Percentiles rank a stretch among this genome's conserved stretches.
These are phyloP conservation scores for Alternaria sp. DNA, from an alignment of 2,329 filamentous ascomycete species.

Conservation along the genomic window DNA sequence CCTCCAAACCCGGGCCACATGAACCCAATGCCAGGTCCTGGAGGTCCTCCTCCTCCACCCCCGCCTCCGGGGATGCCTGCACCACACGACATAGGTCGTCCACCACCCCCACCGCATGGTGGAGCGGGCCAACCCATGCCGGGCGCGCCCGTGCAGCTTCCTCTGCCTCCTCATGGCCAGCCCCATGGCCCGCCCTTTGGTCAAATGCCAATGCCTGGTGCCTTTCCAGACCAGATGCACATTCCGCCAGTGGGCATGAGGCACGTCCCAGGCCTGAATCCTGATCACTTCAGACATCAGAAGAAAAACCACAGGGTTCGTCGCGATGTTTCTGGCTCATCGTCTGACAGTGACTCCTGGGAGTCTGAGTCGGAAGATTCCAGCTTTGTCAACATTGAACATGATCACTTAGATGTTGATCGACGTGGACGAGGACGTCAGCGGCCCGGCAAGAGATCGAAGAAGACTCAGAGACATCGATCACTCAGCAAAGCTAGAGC, in stretches of 20 bases:
- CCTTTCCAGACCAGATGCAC: slow-evolving; percentile 16
- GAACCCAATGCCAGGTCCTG: slow-evolving; percentile 1
- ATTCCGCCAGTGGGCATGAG: slow-evolving; percentile 12
- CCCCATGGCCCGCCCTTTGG: background rate
- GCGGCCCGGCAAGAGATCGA: slow-evolving; percentile 12
- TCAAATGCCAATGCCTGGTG: slow-evolving; percentile 20
- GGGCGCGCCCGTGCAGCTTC: slow-evolving; percentile 16
- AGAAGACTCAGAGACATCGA: slow-evolving; percentile 16
- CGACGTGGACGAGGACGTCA: slow-evolving; percentile 22
- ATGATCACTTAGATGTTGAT: slow-evolving; percentile 21
- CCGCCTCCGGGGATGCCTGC: slow-evolving; percentile 10
- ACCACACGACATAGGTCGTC: background rate
- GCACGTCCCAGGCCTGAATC: slow-evolving; percentile 8
- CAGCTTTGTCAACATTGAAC: slow-evolving; percentile 24
- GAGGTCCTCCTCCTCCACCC: slow-evolving; percentile 7
- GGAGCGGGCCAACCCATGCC: slow-evolving; percentile 1
- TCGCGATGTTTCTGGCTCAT: slow-evolving; percentile 12
- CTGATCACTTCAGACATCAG: slow-evolving; percentile 17
- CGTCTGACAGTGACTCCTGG: slow-evolving; percentile 22
- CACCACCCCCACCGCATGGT: background rate
- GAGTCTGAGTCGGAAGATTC: slow-evolving; percentile 25
- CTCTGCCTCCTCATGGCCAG: slow-evolving; percentile 3
- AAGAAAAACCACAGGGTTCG: slow-evolving; percentile 21
- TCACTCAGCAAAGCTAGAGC: slow-evolving; percentile 17
- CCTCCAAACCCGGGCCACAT: slow-evolving; percentile 2